phyloP scores from a whole-genome alignment of 2,329 filamentous ascomycete species.

The Xylaria sp. region DNA sequence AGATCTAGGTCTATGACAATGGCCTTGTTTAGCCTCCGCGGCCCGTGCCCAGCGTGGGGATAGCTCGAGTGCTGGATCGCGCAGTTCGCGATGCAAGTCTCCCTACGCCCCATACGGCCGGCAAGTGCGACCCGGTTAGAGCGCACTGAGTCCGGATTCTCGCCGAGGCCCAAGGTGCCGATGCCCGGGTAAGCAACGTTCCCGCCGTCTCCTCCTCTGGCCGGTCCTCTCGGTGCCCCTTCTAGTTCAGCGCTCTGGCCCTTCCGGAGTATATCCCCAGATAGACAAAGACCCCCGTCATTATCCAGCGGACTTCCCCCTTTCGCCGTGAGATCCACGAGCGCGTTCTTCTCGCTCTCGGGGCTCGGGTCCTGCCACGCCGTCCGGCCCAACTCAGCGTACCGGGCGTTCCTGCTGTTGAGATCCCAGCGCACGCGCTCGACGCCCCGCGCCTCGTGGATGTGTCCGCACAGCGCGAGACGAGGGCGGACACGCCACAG shows the following conservation, averaged over 20 bases:
- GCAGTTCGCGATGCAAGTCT: constrained; percentile 85
- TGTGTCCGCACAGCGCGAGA: constrained; percentile 77
- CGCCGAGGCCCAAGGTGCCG: constrained; percentile 55
- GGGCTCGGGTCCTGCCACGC: constrained; percentile 70
- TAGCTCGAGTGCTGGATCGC: constrained; percentile 76
- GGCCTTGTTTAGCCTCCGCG: constrained; percentile 78
- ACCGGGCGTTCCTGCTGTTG: constrained; percentile 52
- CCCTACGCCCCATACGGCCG: constrained; percentile 61
- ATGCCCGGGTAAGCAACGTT: constrained; percentile 36
- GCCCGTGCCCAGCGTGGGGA: constrained; percentile 63
- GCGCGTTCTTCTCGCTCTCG: constrained; percentile 67
- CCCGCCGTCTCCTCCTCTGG: too few species aligned
- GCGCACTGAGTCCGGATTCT: constrained; percentile 54
- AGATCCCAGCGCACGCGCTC: constrained; percentile 72
- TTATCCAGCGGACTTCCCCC: constrained; percentile 58
- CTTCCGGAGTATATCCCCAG: neutral
- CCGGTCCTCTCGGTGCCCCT: neutral
- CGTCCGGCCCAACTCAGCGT: constrained; percentile 56
- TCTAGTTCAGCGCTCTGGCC: neutral
- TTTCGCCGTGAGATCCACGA: constrained; percentile 69
- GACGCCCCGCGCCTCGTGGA: constrained; percentile 74
- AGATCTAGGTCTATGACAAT: constrained; percentile 86
- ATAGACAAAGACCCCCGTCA: constrained; percentile 50
- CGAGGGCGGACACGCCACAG: constrained; percentile 71
- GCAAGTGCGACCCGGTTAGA: constrained; percentile 56